Percentiles rank a stretch among this genome's conserved stretches.
Evolutionary conservation across 2,329 filamentous ascomycete species (phyloP).

Genomic region (Aspergillus puulaauensis): DNA sequence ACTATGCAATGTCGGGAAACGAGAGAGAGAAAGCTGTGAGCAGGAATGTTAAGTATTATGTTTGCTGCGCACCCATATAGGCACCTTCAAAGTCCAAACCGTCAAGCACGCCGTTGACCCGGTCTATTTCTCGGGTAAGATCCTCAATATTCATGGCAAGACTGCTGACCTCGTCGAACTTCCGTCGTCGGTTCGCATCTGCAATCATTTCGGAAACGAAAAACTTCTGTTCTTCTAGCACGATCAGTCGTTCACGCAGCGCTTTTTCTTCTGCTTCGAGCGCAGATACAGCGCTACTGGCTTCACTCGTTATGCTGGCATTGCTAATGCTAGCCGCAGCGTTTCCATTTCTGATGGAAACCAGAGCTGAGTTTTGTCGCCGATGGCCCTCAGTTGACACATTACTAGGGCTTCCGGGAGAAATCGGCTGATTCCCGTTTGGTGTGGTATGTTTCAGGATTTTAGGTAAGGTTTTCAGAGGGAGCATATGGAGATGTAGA

Average conservation of each 20-base stretch:
- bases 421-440: conserved; percentile 40
- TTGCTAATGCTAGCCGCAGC: conserved; percentile 50
- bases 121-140: conserved; percentile 73
- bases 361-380: conserved; percentile 49
- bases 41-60: neutral
- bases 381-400: conserved; percentile 24
- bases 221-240: conserved; percentile 88
- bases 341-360: conserved; percentile 59
- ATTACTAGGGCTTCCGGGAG: conserved; percentile 22
- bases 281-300: conserved; percentile 60
- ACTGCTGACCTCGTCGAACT: conserved; percentile 84
- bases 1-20: neutral
- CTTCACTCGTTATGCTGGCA: conserved; percentile 53
- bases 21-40: neutral
- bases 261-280: conserved; percentile 83
- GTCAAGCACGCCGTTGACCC: conserved; percentile 62
- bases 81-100: conserved; percentile 63
- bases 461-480: conserved; percentile 72
- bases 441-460: conserved; percentile 63
- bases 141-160: conserved; percentile 80
- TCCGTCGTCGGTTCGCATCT: conserved; percentile 69
- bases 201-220: conserved; percentile 84
- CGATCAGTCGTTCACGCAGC: conserved; percentile 73
- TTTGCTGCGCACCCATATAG: conserved; percentile 37
- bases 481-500: conserved; percentile 86